phyloP scores from a whole-genome alignment of 257 asterid genomes.

The Plantago major region DNA sequence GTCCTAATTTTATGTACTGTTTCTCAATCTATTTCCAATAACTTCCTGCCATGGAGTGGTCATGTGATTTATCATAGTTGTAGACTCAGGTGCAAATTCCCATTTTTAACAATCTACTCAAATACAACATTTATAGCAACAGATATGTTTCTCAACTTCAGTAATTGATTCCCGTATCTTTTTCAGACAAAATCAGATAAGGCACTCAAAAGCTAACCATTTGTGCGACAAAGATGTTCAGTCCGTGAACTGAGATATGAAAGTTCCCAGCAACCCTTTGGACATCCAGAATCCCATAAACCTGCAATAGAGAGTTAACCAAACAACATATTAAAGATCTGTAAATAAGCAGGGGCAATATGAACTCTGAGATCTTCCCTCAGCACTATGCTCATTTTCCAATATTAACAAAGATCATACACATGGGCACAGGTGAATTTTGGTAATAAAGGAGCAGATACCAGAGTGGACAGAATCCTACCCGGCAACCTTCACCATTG shows the following conservation, averaged over 20 bases:
- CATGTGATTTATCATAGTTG: background rate
- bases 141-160: slow-evolving; percentile 6
- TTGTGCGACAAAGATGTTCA: slow-evolving; percentile 92
- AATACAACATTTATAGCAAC: slow-evolving; percentile 9
- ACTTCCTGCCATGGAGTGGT: background rate
- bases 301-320: slow-evolving; percentile 45
- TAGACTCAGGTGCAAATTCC: background rate
- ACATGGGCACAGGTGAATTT: background rate
- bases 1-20: background rate
- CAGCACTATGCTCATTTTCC: slow-evolving; percentile 8
- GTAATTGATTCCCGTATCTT: slow-evolving; percentile 5
- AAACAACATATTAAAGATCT: slow-evolving; percentile 17
- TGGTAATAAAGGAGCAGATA: slow-evolving; percentile 2
- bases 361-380: background rate
- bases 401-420: slow-evolving; percentile 16
- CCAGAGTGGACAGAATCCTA: slow-evolving; percentile 27
- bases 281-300: slow-evolving; percentile 90
- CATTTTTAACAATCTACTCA: too few relatives aligned
- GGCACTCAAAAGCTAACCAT: slow-evolving; percentile 46
- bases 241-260: slow-evolving; percentile 93
- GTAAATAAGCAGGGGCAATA: slow-evolving; percentile 13
- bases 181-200: slow-evolving; percentile 7
- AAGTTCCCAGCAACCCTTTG: slow-evolving; percentile 99
- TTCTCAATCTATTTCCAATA: slow-evolving; percentile 5
- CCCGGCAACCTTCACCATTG: slow-evolving; percentile 93